Evolutionary conservation across 1,139 yeast genomes (phyloP).

Genomic region (Protomyces inundatus): DNA sequence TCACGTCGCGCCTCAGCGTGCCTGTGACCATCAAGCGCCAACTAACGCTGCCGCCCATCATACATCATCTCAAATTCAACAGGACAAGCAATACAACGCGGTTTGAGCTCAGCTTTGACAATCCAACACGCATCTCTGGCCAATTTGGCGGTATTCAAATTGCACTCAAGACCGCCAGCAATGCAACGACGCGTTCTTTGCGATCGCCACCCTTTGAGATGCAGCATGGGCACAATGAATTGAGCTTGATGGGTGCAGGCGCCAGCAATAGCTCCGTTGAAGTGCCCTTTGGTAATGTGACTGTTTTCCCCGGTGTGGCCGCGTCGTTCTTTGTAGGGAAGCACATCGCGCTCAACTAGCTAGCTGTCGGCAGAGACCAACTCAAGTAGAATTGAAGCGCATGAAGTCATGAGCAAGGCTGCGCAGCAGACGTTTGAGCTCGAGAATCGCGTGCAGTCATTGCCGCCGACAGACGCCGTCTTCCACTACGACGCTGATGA

Average conservation of each 20-base stretch:
- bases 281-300: background rate
- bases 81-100: background rate
- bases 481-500: slow-evolving; percentile 37
- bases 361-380: too few species aligned
- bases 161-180: background rate
- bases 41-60: background rate
- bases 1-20: background rate
- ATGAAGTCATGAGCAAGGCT: background rate
- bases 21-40: background rate
- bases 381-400: too few species aligned
- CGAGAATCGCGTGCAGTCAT: slow-evolving; percentile 36
- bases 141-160: background rate
- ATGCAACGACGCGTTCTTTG: background rate
- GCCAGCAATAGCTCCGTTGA: background rate
- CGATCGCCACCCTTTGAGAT: background rate
- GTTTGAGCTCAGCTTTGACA: background rate
- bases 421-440: slow-evolving; percentile 39
- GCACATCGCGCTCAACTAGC: background rate
- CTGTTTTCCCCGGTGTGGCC: background rate
- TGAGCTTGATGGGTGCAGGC: background rate
- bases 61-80: background rate
- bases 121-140: background rate
- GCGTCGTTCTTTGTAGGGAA: background rate
- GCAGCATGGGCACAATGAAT: background rate
- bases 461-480: slow-evolving; percentile 35